Evolutionary conservation across 2,329 filamentous ascomycete genomes (phyloP).

Genomic region (Canariomyces notabilis): DNA sequence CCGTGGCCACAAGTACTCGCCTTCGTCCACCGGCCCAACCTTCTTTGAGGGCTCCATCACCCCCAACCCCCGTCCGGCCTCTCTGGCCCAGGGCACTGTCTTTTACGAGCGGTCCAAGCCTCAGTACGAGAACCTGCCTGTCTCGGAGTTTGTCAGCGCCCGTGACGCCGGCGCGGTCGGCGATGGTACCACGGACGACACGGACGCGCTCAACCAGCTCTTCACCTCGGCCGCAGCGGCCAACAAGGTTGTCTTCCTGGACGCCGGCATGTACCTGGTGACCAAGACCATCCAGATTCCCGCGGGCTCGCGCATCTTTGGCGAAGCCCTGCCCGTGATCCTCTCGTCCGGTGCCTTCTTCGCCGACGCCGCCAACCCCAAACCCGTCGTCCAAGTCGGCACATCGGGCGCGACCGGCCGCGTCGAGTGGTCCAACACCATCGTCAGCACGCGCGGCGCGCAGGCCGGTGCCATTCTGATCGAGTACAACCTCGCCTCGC

Average conservation of each 20-base stretch:
- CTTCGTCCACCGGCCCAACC: constrained; percentile 29
- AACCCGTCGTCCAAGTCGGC: constrained; percentile 63
- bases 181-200: constrained; percentile 72
- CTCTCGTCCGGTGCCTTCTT: constrained; percentile 54
- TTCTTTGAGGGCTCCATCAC: constrained; percentile 43
- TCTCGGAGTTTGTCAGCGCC: constrained; percentile 61
- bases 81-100: constrained; percentile 48
- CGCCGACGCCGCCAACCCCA: constrained; percentile 50
- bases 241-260: constrained; percentile 54
- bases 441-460: constrained; percentile 61
- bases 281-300: constrained; percentile 49
- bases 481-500: constrained; percentile 61
- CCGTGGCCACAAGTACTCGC: constrained; percentile 59
- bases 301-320: constrained; percentile 50
- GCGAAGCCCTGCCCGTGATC: constrained; percentile 52
- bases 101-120: constrained; percentile 75
- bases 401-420: constrained; percentile 54
- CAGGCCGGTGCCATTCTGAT: constrained; percentile 63
- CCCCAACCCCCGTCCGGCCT: constrained; percentile 44
- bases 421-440: constrained; percentile 65
- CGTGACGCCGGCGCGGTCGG: constrained; percentile 64
- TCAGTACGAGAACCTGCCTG: constrained; percentile 59
- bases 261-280: constrained; percentile 57
- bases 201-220: constrained; percentile 60
- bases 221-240: constrained; percentile 50